Evolutionary conservation across 305 asterid genomes (phyloP), one percentile per base, ranked within the genome.

Genomic region (Ilex paraguariensis): DNA sequence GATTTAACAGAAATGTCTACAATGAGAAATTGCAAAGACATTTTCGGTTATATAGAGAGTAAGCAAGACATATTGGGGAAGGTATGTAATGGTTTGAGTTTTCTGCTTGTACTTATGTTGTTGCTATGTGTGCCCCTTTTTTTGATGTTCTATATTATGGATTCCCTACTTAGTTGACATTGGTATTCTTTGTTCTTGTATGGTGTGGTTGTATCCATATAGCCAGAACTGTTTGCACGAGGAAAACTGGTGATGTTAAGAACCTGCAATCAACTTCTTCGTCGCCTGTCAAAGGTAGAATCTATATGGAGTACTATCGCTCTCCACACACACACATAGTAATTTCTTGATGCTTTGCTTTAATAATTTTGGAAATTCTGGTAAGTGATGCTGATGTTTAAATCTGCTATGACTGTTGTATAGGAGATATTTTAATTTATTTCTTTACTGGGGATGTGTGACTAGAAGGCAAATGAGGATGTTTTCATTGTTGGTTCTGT

Each of bases 1-100:
- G 98, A 92, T 87, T 82, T 92, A 82, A 92, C 97, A 58, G 98
- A 92, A 78, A 89, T 92, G 97, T 92, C 98, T 56, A 92, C 98
- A 33, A 92, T 92, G 98, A 85, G 87, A 82, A 92, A 89, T 66
- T 92, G 98, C 77, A 82, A 92, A 81, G 98, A 90, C 70, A 71
- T 89, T 57, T 92, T 92, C 76, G 96, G 96, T 1, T 92, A 87
- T 56, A 92, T 92, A 30, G 98, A 92, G 82, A 85, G 96, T 68
- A 92, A 89, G 73, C 98, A 89, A 79, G 98, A 92, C 73, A 84
- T 86, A 81, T 80, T 92, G 74, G 97, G 98, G 75, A 92, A 89
- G 97, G 98, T 82, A 68, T 57, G 84, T 64, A 63, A 59, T 64
- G 30, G 46, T 51, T 13, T 50, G 59, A 15, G 60, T 58, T n/a